Conservation (phyloP, 2,329 filamentous ascomycete species). For the Botrytis hyacinthi region DNA sequence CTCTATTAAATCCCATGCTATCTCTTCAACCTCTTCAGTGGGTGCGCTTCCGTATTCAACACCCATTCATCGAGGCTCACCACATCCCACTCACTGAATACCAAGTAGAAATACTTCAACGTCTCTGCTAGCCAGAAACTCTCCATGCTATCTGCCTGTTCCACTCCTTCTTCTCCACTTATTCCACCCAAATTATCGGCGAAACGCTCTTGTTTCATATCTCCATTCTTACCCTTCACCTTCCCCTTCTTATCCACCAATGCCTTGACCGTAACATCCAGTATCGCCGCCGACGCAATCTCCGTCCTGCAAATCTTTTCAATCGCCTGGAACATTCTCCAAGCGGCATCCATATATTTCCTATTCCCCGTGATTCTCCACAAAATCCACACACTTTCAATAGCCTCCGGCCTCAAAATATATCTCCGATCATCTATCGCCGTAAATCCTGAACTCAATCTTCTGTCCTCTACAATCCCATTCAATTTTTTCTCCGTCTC, state of each 20-base stretch:
- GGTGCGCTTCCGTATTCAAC: slow-evolving; percentile 40
- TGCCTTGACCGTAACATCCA: slow-evolving; percentile 41
- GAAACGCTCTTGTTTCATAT: not conserved
- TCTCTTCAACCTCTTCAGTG: slow-evolving; percentile 24
- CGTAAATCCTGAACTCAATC: slow-evolving; percentile 31
- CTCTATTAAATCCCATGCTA: not conserved
- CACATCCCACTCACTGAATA: slow-evolving; percentile 47
- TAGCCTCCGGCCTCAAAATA: slow-evolving; percentile 54
- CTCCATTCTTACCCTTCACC: not conserved
- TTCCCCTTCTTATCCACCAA: slow-evolving; percentile 54
- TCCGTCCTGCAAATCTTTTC: slow-evolving; percentile 44
- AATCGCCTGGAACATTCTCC: slow-evolving; percentile 50
- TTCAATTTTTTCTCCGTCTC: slow-evolving; percentile 24
- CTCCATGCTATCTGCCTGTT: slow-evolving; percentile 46
- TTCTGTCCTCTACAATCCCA: slow-evolving; percentile 23
- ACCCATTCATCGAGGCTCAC: slow-evolving; percentile 63
- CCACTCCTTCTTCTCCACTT: not conserved
- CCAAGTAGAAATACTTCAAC: slow-evolving; percentile 62
- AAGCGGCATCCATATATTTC: slow-evolving; percentile 45
- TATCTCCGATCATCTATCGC: slow-evolving; percentile 31
- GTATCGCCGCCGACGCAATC: slow-evolving; percentile 45
- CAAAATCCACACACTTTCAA: slow-evolving; percentile 67
- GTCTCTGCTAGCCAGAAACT: slow-evolving; percentile 64
- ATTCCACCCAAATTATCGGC: not conserved
- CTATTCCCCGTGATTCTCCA: slow-evolving; percentile 35